A percentile compares a stretch with the other conserved stretches of the same genome.
phyloP scores from a whole-genome alignment of 2,329 filamentous ascomycete genomes.

The Metarhizium rileyi region DNA sequence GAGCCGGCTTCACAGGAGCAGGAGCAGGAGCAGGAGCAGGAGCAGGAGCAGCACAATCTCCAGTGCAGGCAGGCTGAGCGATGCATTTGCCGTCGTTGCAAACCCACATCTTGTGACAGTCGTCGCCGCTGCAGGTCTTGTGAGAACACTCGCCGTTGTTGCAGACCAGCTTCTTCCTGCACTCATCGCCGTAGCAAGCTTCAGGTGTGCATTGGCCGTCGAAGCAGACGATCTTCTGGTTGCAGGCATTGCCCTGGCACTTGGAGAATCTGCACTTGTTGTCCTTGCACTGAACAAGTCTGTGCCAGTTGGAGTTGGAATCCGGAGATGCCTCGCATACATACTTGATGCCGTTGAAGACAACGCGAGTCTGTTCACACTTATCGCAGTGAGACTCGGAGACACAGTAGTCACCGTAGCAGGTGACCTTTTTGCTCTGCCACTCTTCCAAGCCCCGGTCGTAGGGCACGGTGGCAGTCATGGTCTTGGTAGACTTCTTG shows the following conservation, averaged over 20 bases:
- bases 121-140: constrained; percentile 17
- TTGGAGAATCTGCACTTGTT: constrained; percentile 17
- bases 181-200: constrained; percentile 19
- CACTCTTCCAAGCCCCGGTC: constrained; percentile 14
- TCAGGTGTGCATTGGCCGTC: constrained; percentile 20
- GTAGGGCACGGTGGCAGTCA: constrained; percentile 5
- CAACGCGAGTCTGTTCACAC: background rate
- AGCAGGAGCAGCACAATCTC: background rate
- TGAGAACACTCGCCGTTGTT: constrained; percentile 19
- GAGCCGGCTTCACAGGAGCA: background rate
- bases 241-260: constrained; percentile 13
- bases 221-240: constrained; percentile 25
- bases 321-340: constrained; percentile 13
- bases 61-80: constrained; percentile 4
- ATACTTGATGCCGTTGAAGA: constrained; percentile 11
- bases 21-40: background rate
- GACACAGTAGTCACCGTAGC: constrained; percentile 23
- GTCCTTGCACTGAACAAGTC: constrained; percentile 19
- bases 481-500: constrained; percentile 11
- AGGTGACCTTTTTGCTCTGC: constrained; percentile 24
- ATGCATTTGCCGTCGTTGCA: constrained; percentile 14
- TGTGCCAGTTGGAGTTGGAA: constrained; percentile 16
- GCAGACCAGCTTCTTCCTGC: constrained; percentile 25
- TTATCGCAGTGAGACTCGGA: constrained; percentile 17
- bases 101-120: constrained; percentile 20